These are phyloP conservation scores for Trametes cinnabarina DNA, from an alignment of 768 basidiomycete species.

Conservation along the genomic window DNA sequence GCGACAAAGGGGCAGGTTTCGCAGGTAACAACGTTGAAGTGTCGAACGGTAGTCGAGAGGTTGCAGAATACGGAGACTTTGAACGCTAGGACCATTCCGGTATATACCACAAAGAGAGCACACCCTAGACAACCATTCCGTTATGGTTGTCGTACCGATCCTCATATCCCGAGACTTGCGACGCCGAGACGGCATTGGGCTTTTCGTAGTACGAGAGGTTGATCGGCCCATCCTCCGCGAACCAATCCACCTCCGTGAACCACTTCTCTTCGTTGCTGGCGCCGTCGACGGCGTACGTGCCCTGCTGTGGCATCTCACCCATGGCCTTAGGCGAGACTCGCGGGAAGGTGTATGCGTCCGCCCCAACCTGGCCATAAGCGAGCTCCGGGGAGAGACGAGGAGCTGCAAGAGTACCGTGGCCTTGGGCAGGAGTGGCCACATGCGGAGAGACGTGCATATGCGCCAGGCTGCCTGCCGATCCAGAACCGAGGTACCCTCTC, in stretches of 20 bases:
- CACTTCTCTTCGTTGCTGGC: neutral
- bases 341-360: neutral
- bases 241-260: conserved; percentile 18
- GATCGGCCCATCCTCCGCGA: conserved; percentile 11
- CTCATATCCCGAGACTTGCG: neutral
- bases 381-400: neutral
- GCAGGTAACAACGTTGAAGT: too few relatives aligned
- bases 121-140: neutral
- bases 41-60: too few relatives aligned
- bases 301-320: neutral
- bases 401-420: neutral
- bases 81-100: too few relatives aligned
- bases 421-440: neutral
- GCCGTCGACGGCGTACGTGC: neutral
- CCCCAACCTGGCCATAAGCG: neutral
- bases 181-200: neutral
- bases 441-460: conserved; percentile 9
- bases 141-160: neutral
- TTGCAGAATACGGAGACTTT: too few relatives aligned
- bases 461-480: neutral
- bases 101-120: too few relatives aligned
- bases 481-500: neutral
- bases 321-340: neutral
- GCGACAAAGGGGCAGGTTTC: too few relatives aligned
- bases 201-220: neutral